Evolutionary conservation across 345 rosid genomes (phyloP).

Genomic region (Brassica napus): DNA sequence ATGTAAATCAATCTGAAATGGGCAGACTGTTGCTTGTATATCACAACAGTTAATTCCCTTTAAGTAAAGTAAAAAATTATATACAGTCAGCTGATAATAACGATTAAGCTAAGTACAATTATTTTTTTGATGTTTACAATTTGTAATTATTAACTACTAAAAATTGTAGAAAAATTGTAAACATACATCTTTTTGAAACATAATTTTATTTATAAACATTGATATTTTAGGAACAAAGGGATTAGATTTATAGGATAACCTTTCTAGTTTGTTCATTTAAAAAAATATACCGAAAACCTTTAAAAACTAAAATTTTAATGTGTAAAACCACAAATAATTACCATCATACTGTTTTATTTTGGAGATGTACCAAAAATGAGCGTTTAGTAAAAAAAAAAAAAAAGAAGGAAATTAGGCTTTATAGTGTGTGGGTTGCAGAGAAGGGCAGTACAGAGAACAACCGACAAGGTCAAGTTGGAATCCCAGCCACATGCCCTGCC

Average conservation of each 20-base stretch:
- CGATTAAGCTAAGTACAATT: not conserved
- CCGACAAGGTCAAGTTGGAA: slow-evolving; percentile 99
- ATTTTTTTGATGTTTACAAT: too few species aligned
- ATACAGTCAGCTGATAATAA: slow-evolving; percentile 22
- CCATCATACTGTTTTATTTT: not conserved
- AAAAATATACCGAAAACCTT: too few species aligned
- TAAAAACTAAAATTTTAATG: not conserved
- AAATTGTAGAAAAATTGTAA: too few species aligned
- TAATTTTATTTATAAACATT: too few species aligned
- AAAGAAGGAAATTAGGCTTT: not conserved
- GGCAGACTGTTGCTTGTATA: not conserved
- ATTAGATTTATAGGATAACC: too few species aligned
- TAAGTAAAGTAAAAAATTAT: not conserved
- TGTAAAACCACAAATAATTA: not conserved
- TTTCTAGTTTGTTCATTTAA: too few species aligned
- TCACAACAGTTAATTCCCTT: not conserved
- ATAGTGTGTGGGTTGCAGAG: slow-evolving; percentile 38
- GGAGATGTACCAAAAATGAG: not conserved
- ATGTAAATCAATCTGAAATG: not conserved
- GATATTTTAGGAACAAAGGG: too few species aligned
- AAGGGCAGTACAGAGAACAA: slow-evolving; percentile 47
- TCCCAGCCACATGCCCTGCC: slow-evolving; percentile 93
- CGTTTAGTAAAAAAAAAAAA: not conserved
- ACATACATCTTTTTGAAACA: too few species aligned
- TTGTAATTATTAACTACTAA: too few species aligned